Conservation (phyloP, 768 basidiomycete genomes). For the Mycena galericulata region DNA sequence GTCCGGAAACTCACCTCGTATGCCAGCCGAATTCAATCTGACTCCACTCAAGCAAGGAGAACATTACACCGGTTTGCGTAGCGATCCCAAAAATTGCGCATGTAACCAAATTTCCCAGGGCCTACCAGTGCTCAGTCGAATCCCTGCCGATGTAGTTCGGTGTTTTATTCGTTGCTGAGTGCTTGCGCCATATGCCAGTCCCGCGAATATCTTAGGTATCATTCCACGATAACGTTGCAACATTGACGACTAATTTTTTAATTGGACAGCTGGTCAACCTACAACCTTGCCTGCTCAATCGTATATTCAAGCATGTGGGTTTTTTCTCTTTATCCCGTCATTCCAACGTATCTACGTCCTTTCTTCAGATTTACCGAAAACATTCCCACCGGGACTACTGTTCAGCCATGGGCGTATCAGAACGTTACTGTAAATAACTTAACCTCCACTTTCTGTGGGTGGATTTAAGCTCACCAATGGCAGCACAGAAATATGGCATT, state of each 20-base stretch:
- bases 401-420: conserved; percentile 15
- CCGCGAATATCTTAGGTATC: conserved; percentile 6
- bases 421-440: conserved; percentile 9
- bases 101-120: not conserved
- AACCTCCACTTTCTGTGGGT: not conserved
- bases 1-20: no score
- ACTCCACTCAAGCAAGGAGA: conserved; percentile 19
- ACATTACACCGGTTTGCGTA: not conserved
- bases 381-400: not conserved
- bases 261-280: conserved; percentile 1
- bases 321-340: not conserved
- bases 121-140: conserved; percentile 23
- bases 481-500: not conserved
- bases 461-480: not conserved
- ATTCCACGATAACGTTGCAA: not conserved
- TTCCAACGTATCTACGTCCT: not conserved
- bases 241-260: not conserved
- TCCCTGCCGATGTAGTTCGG: conserved; percentile 46
- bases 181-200: conserved; percentile 48
- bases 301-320: not conserved
- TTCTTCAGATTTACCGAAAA: not conserved
- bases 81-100: no score
- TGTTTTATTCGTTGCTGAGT: conserved; percentile 47
- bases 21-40: conserved; percentile 10
- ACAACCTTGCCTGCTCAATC: not conserved